Percentiles rank a stretch among this genome's conserved stretches.
Conservation (phyloP, 768 basidiomycete genomes). For the Boletus sensibilis region DNA sequence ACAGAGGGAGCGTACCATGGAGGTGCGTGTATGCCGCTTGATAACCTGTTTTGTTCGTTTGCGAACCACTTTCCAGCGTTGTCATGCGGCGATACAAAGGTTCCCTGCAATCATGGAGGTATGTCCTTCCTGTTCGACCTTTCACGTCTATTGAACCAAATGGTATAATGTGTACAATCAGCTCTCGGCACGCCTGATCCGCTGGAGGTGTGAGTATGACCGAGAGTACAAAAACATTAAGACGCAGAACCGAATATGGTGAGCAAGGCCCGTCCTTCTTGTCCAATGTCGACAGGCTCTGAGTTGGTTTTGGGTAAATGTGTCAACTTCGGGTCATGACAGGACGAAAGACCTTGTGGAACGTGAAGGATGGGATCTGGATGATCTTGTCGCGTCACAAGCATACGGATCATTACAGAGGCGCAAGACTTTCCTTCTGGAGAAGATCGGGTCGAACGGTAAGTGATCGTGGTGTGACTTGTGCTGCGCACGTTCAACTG, state of each 20-base stretch:
- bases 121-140: background rate
- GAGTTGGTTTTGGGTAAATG: background rate
- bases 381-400: slow-evolving; percentile 41
- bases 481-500: background rate
- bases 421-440: slow-evolving; percentile 39
- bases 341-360: slow-evolving; percentile 39
- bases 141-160: background rate
- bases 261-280: background rate
- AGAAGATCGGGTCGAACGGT: slow-evolving; percentile 41
- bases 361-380: slow-evolving; percentile 42
- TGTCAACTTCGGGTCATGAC: background rate
- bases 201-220: slow-evolving; percentile 30
- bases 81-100: background rate
- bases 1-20: background rate
- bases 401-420: slow-evolving; percentile 41
- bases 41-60: background rate
- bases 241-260: slow-evolving; percentile 18
- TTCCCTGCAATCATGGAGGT: slow-evolving; percentile 21
- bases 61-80: slow-evolving; percentile 5
- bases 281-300: background rate
- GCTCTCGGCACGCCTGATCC: slow-evolving; percentile 24
- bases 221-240: background rate
- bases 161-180: background rate
- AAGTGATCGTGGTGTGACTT: slow-evolving; percentile 1
- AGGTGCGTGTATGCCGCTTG: background rate